Evolutionary conservation across 2,329 filamentous ascomycete species (phyloP), one percentile per base, ranked within the genome.

Genomic region (Xylaria sp.): DNA sequence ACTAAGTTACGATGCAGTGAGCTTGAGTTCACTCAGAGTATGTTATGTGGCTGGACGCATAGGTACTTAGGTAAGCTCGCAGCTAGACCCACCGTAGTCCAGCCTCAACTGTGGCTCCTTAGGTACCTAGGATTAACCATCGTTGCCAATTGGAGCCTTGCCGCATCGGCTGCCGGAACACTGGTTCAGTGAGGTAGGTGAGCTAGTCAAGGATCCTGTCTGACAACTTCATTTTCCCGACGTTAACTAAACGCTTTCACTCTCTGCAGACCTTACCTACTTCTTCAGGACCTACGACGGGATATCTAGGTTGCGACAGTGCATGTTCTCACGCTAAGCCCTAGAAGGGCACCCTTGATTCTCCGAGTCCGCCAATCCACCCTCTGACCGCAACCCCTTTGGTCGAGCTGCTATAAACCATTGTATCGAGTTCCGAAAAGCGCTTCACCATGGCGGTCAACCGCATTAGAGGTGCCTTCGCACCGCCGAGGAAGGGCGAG

Each of bases 401-500:
- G 51, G 19, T 47, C 56, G 14, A 52, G 11, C 51, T 37, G 9
- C 9, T 54, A 19, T 53, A 28, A 31, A 11, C 23, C 19, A 23
- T 49, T 38, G 38, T 50, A 61, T 51, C 52, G 19, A 46, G 25
- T 63, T 38, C 59, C 53, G 49, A 61, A 60, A 56, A 66, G 63
- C 68, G 66, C 65, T 54, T 53, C 72, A 81, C 75, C 72, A 97
- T 96, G 92, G 94, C 95, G 76, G 94, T 98, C 78, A 98, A 95
- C 82, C 91, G 94, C 78, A 95, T 99, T 78, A 89, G 91, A 77
- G 94, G 91, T 79, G 95, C 94, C 74, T 97, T 99, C 78, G 90
- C 92, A 77, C 89, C 89, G 77, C 95, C 95, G 72, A 89, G 90
- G 75, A 99, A 99, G 83, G 95, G 95, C 78, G 95, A 99, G 82